A percentile compares a stretch with the other conserved stretches of the same genome.
Evolutionary conservation across 345 rosid genomes (phyloP).

Genomic region (Cardamine occulta): DNA sequence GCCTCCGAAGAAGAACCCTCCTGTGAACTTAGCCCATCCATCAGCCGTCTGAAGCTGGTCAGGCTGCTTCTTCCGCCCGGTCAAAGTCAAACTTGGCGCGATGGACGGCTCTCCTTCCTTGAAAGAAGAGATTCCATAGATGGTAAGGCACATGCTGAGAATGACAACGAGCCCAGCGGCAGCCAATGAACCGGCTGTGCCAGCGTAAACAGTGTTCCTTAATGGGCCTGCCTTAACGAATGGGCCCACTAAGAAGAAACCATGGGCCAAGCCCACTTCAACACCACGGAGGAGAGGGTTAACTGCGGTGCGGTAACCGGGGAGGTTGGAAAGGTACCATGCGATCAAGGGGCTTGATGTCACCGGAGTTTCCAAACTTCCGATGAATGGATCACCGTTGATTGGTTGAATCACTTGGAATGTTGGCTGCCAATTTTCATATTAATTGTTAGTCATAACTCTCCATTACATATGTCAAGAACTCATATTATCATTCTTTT

Average conservation of each 20-base stretch:
- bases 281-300: conserved; percentile 90
- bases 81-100: conserved; percentile 81
- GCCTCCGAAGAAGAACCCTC: conserved; percentile 97
- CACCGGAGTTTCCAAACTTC: conserved; percentile 92
- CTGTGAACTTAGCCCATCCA: conserved; percentile 90
- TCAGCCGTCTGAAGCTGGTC: conserved; percentile 94
- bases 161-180: conserved; percentile 89
- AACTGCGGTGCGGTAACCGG: conserved; percentile 91
- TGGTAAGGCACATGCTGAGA: conserved; percentile 84
- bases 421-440: conserved; percentile 65
- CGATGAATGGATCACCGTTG: conserved; percentile 97
- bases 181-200: conserved; percentile 76
- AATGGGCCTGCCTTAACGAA: conserved; percentile 87
- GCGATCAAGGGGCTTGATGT: conserved; percentile 95
- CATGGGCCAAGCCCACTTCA: conserved; percentile 90
- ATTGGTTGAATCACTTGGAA: conserved; percentile 95
- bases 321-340: conserved; percentile 96
- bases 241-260: conserved; percentile 84
- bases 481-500: not conserved
- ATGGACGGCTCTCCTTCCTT: conserved; percentile 82
- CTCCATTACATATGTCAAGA: not conserved
- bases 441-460: not conserved
- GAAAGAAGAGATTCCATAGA: conserved; percentile 82
- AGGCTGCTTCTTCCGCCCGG: conserved; percentile 93
- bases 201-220: conserved; percentile 84